Evolutionary conservation across 257 asterid genomes (phyloP).

Genomic region (Cynanchum wilfordii): DNA sequence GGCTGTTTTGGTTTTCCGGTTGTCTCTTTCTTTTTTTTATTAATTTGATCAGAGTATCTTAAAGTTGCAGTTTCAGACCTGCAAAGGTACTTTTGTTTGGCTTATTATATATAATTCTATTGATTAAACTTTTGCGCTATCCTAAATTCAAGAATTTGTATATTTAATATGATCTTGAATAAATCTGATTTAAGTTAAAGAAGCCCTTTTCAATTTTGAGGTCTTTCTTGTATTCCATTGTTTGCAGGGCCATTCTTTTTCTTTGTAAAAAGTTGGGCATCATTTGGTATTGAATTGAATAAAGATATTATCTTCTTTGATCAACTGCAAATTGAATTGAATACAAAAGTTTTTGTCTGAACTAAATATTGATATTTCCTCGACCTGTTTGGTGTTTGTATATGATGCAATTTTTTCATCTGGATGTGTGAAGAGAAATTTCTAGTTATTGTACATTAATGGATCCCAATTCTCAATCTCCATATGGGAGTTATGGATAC

Average conservation of each 20-base stretch:
- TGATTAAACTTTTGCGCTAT: constrained; percentile 1
- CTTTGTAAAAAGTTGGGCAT: not conserved
- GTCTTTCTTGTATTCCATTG: not conserved
- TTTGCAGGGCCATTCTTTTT: not conserved
- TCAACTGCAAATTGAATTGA: constrained; percentile 3
- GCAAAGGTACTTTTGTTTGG: constrained; percentile 9
- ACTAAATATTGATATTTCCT: constrained; percentile 9
- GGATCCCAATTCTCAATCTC: constrained; percentile 55
- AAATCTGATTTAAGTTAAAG: not conserved
- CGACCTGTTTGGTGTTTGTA: constrained; percentile 11
- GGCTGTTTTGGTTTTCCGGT: not conserved
- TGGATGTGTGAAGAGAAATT: constrained; percentile 10
- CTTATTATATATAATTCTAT: not conserved
- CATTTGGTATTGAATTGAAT: constrained; percentile 5
- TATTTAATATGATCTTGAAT: not conserved
- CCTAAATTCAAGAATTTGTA: constrained; percentile 8
- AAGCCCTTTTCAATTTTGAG: not conserved
- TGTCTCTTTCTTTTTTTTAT: not conserved
- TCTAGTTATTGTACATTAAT: constrained; percentile 27
- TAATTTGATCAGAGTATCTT: not conserved
- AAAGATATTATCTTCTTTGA: not conserved
- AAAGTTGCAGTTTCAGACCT: not conserved
- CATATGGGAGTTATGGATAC: constrained; percentile 50
- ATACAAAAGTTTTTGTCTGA: not conserved
- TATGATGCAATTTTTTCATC: constrained; percentile 24